Base-by-base conservation (phyloP, 1,284 basidiomycete genomes). In the Microbotryomycetes sp. region DNA sequence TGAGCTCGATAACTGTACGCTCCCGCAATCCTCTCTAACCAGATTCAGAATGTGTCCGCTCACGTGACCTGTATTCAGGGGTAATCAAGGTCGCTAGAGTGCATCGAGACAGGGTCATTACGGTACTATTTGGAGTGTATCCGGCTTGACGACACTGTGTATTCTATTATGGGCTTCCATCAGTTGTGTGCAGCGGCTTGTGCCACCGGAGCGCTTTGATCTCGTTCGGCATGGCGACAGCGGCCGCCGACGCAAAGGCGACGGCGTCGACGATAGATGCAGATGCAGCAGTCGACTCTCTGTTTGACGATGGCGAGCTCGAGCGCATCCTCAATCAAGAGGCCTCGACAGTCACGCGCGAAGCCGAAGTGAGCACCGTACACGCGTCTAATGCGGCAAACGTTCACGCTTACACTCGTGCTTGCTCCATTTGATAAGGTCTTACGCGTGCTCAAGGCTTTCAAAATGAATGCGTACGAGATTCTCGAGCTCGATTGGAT, bases 401-500 rank as follows among this genome's bases (percentile, higher is more conserved):
- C 18, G 35, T 16, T 46, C 26, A 26, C 13, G 24, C 51, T 3
- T 2, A 56, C 11, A n/a, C 13, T 2, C 11, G 27, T 45, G 16
- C 9, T 26, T 50, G 26, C 11, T 11, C 48, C 26, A 16, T 50
- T 28, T 21, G 5, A 27, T n/a, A 73, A 81, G 76, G 79, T 81
- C 35, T 74, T 79, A 56, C 74, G 81, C 23, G 74, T 82, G 26
- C 72, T 81, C 47, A 73, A 71, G 31, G 76, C 80, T 1, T 82
- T 82, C 76, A 79, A 80, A 61, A 71, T 81, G 55, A 82, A 82
- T 64, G 80, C 81, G 6, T 82, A 81, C 72, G 80, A 81, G 59
- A 76, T 81, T 28, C 77, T 82, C 46, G 80, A 81, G 60, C 73
- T 81, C 18, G 75, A 78, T 21, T 72, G 76, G 53, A 61, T 68